These are phyloP conservation scores for Stemphylium beticola DNA, from an alignment of 2,329 filamentous ascomycete genomes.

Conservation along the genomic window DNA sequence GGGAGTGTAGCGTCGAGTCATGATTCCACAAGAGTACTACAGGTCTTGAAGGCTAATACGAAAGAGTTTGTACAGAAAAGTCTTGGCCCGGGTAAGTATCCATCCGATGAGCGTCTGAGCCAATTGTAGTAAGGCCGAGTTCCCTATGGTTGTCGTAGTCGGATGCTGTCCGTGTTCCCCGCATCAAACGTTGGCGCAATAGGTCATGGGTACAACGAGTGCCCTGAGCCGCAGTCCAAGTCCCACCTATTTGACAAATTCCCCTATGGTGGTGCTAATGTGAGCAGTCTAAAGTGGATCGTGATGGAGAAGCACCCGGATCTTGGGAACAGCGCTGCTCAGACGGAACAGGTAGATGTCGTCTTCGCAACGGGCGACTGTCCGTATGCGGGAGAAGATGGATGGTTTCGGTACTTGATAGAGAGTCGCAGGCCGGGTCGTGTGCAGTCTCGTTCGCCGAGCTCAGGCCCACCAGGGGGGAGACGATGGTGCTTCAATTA, in stretches of 20 bases:
- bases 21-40: too few species aligned
- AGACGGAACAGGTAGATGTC: background rate
- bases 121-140: background rate
- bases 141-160: background rate
- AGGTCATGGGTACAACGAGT: background rate
- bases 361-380: background rate
- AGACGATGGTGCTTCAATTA: constrained; percentile 11
- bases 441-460: background rate
- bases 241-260: too few species aligned
- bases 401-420: background rate
- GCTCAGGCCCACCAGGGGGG: constrained; percentile 11
- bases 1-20: background rate
- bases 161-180: background rate
- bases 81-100: too few species aligned
- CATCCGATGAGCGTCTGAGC: background rate
- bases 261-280: background rate
- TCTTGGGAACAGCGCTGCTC: too few species aligned
- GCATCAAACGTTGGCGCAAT: constrained; percentile 2
- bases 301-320: too few species aligned
- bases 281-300: background rate
- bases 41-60: too few species aligned
- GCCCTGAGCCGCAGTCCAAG: background rate
- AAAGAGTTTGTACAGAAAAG: too few species aligned
- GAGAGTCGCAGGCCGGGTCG: background rate
- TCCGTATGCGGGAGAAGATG: background rate